phyloP scores from a whole-genome alignment of 78 protist species.

The Ministeria vibrans region DNA sequence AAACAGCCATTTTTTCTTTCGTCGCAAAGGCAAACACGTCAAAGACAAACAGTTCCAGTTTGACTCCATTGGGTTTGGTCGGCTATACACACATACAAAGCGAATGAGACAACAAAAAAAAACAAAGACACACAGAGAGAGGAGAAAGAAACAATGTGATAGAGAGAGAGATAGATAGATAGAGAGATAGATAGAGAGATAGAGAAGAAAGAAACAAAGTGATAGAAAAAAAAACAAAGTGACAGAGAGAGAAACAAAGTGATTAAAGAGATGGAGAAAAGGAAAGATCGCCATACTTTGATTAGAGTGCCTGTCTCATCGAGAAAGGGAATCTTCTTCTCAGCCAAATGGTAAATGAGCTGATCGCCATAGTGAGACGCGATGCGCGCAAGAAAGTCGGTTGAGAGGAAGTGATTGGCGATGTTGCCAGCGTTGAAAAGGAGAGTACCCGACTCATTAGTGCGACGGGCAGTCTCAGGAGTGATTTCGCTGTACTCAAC shows the following conservation, averaged over 20 bases:
- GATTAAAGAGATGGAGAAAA: no score
- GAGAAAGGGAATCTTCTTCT: constrained; percentile 72
- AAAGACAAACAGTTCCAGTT: constrained; percentile 87
- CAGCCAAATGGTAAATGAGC: constrained; percentile 70
- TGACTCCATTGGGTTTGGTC: constrained; percentile 36
- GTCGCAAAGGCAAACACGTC: constrained; percentile 72
- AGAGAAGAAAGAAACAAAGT: no score
- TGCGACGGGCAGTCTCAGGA: constrained; percentile 29
- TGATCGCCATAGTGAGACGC: constrained; percentile 5
- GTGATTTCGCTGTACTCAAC: constrained; percentile 88
- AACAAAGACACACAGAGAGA: no score
- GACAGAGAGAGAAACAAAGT: no score
- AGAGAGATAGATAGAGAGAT: no score
- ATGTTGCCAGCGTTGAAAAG: constrained; percentile 76
- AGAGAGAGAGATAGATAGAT: no score
- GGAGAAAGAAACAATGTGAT: no score
- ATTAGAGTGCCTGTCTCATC: constrained; percentile 1
- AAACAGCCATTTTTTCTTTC: not conserved
- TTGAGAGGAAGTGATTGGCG: constrained; percentile 62
- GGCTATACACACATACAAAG: constrained; percentile 5
- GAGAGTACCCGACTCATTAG: constrained; percentile 41
- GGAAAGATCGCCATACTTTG: no score
- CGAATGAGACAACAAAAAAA: no score
- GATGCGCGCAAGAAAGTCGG: constrained; percentile 46
- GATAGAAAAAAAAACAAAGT: no score